phyloP scores from a whole-genome alignment of 371 early-diverging fungal species.

The Syncephalastrum contaminatum region DNA sequence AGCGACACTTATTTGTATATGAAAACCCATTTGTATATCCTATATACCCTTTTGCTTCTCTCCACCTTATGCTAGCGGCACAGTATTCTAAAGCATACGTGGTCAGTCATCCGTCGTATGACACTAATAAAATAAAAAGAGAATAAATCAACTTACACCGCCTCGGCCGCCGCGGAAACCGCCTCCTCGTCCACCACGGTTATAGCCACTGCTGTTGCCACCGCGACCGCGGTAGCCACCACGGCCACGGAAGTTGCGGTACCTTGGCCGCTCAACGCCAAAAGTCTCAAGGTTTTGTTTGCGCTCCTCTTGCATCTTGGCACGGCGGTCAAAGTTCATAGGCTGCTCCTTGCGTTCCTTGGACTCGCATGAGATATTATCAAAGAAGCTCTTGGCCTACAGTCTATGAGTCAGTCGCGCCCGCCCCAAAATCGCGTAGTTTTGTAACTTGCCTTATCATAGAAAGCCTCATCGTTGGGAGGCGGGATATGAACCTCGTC shows the following conservation, averaged over 20 bases:
- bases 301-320: constrained; percentile 83
- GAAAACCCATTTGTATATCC: no score
- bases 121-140: no score
- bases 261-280: constrained; percentile 74
- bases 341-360: constrained; percentile 73
- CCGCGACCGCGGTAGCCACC: constrained; percentile 59
- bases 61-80: no score
- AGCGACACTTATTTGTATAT: no score
- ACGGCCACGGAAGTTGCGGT: constrained; percentile 61
- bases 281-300: constrained; percentile 93
- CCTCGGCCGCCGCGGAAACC: constrained; percentile 20
- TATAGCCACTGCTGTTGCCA: constrained; percentile 24
- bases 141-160: no score
- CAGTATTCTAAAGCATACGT: no score
- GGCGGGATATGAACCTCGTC: constrained; percentile 27
- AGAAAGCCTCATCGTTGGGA: constrained; percentile 50
- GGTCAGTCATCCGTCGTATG: no score
- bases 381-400: constrained; percentile 87
- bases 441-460: constrained; percentile 32
- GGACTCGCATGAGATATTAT: constrained; percentile 95
- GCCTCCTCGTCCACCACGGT: constrained; percentile 43
- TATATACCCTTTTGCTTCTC: no score
- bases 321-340: constrained; percentile 63
- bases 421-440: neutral
- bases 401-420: neutral